Conservation (phyloP, 2,329 filamentous ascomycete species). For the Fonsecaea monophora region DNA sequence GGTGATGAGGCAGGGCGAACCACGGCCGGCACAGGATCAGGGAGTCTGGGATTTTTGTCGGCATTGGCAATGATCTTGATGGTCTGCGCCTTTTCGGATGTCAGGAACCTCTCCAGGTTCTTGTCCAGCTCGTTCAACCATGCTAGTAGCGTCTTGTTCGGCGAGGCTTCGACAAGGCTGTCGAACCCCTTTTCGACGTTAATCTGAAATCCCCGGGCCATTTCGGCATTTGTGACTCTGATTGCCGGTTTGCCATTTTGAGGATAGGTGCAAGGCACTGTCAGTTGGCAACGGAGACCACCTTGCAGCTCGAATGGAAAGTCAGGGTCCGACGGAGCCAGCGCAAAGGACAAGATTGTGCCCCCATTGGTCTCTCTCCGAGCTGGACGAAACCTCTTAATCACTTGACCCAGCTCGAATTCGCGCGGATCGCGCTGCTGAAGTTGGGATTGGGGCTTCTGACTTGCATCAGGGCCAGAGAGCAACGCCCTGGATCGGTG, state of each 20-base stretch:
- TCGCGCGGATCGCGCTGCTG: conserved; percentile 72
- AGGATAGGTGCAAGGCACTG: conserved; percentile 70
- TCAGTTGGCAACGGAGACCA: conserved; percentile 70
- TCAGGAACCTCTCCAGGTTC: conserved; percentile 72
- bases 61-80: conserved; percentile 71
- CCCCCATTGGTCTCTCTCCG: conserved; percentile 57
- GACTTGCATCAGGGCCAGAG: conserved; percentile 44
- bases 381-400: conserved; percentile 66
- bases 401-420: conserved; percentile 77
- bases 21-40: conserved; percentile 3
- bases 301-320: conserved; percentile 77
- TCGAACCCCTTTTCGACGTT: conserved; percentile 80
- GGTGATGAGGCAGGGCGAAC: conserved; percentile 4
- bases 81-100: conserved; percentile 73
- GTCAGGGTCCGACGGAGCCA: conserved; percentile 79
- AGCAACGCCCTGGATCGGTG: conserved; percentile 20
- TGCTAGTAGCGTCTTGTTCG: conserved; percentile 66
- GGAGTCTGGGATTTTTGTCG: conserved; percentile 47
- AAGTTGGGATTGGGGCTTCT: conserved; percentile 69
- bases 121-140: conserved; percentile 75
- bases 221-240: conserved; percentile 71
- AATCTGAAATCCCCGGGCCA: conserved; percentile 73
- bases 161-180: conserved; percentile 62
- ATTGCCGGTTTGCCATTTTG: conserved; percentile 62
- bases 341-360: conserved; percentile 67